phyloP scores from a whole-genome alignment of 208 protist species.

The Trypanosoma lewisi region DNA sequence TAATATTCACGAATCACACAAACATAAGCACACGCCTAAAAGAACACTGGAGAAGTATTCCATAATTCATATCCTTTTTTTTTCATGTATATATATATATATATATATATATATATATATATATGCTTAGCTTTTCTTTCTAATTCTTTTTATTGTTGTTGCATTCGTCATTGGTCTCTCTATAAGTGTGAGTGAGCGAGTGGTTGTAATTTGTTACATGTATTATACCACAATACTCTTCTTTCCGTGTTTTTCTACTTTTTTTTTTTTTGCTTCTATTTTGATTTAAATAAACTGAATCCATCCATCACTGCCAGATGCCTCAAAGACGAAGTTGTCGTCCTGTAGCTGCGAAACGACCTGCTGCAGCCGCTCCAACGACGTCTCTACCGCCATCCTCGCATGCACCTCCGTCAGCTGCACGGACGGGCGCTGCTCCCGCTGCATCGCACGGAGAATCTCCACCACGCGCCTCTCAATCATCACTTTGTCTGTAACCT shows the following conservation, averaged over 20 bases:
- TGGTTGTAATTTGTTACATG: not conserved
- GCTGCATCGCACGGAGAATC: constrained; percentile 54
- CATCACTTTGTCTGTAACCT: not conserved
- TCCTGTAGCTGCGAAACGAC: constrained; percentile 55
- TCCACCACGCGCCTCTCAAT: constrained; percentile 36
- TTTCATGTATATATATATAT: no score
- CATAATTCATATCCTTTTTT: no score
- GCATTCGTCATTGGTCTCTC: not conserved
- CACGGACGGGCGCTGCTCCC: constrained; percentile 55
- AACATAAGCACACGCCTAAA: no score
- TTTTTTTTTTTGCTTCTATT: constrained; percentile 10
- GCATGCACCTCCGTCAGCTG: constrained; percentile 51
- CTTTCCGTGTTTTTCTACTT: not conserved
- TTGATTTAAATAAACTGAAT: constrained; percentile 68
- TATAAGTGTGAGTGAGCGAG: not conserved
- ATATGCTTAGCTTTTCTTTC: no score
- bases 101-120: no score
- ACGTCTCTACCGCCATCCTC: constrained; percentile 30
- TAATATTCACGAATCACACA: no score
- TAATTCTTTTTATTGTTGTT: not conserved
- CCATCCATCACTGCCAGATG: constrained; percentile 41
- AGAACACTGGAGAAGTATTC: no score
- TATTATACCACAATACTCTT: not conserved
- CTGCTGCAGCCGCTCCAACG: constrained; percentile 37
- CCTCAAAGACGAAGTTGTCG: constrained; percentile 77